phyloP scores from a whole-genome alignment of 768 basidiomycete genomes.

The Ephemerocybe angulata region DNA sequence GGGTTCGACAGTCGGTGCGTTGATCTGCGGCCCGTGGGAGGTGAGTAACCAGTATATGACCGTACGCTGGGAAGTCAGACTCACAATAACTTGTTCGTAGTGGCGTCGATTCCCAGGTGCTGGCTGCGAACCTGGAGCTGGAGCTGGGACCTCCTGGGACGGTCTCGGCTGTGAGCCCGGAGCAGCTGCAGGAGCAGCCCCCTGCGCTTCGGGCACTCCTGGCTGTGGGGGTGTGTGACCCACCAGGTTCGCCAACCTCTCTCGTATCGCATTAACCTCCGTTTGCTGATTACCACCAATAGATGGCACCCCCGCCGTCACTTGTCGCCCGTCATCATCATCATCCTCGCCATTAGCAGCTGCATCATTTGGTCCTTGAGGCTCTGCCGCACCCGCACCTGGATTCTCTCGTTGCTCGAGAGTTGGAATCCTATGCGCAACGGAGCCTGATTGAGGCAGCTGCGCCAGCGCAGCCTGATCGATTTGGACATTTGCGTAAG shows the following conservation, averaged over 20 bases:
- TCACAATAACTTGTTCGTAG: neutral
- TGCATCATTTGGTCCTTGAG: neutral
- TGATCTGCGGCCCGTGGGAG: constrained; percentile 13
- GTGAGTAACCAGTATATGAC: neutral
- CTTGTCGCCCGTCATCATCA: too few species aligned
- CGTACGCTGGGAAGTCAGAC: neutral
- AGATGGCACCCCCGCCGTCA: too few species aligned
- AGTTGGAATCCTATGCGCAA: constrained; percentile 9
- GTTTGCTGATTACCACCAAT: too few species aligned
- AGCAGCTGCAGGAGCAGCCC: too few species aligned
- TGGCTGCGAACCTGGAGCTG: neutral
- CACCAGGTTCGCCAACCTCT: too few species aligned
- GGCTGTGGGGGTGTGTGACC: too few species aligned
- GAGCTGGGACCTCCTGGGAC: constrained; percentile 8
- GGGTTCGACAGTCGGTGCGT: constrained; percentile 9
- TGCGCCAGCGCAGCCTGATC: constrained; percentile 12
- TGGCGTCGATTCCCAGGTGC: too few species aligned
- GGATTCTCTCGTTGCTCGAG: neutral
- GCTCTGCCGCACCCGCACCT: neutral
- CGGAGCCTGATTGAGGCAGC: constrained; percentile 12
- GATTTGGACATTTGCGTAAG: neutral
- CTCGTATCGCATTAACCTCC: too few species aligned
- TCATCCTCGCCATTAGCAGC: neutral
- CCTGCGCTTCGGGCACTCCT: too few species aligned
- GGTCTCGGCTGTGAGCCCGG: constrained; percentile 6